phyloP scores from a whole-genome alignment of 2,329 filamentous ascomycete species.

The Albifimbria verrucaria region DNA sequence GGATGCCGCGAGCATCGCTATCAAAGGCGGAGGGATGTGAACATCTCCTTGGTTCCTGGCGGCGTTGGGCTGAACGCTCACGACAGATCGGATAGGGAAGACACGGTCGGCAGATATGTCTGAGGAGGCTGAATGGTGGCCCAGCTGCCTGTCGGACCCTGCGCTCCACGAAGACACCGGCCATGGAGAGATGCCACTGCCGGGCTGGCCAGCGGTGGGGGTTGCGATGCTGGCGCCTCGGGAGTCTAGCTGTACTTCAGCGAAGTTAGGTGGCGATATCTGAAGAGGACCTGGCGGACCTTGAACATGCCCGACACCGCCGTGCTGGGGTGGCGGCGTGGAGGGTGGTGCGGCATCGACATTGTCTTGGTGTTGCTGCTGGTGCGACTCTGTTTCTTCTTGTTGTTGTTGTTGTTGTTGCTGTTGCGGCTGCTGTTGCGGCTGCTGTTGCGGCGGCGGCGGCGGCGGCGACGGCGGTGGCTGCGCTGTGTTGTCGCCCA shows the following conservation, averaged over 20 bases:
- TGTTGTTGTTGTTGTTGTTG: no score
- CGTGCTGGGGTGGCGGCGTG: not conserved
- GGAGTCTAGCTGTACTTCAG: not conserved
- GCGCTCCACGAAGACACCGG: conserved; percentile 39
- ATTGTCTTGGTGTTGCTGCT: no score
- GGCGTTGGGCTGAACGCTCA: conserved; percentile 62
- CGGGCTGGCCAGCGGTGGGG: conserved; percentile 16
- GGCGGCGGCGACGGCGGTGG: no score
- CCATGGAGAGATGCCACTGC: conserved; percentile 14
- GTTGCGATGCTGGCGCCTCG: not conserved
- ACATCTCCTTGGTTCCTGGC: conserved; percentile 36
- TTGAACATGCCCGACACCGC: not conserved
- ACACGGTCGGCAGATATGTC: conserved; percentile 56
- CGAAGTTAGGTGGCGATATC: not conserved
- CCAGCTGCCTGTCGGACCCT: conserved; percentile 37
- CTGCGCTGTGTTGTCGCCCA: not conserved
- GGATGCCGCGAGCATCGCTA: conserved; percentile 25
- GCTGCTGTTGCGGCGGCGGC: no score
- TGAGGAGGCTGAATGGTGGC: conserved; percentile 27
- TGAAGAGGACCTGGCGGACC: not conserved
- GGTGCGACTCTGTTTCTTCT: no score
- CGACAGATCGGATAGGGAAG: conserved; percentile 77
- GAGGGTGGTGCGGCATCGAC: not conserved
- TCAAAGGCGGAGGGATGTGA: conserved; percentile 32
- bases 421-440: not conserved